Percentiles rank a stretch among this genome's conserved stretches.
phyloP scores from a whole-genome alignment of 2,329 filamentous ascomycete genomes.

The Pezicula radicicola region DNA sequence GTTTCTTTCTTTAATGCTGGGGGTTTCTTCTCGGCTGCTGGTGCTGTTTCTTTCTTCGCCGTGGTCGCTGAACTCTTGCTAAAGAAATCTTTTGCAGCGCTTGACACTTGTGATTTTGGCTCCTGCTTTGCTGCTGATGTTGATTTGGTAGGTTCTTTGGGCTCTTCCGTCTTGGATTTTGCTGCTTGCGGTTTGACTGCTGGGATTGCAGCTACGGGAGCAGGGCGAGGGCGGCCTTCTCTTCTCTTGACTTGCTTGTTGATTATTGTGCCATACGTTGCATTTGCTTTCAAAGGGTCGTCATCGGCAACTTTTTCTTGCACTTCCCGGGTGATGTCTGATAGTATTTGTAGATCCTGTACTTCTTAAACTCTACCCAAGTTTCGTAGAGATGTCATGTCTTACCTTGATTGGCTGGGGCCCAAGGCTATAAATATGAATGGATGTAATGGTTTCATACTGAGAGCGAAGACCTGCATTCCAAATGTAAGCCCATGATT shows the following conservation, averaged over 20 bases:
- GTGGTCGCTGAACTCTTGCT: constrained; percentile 30
- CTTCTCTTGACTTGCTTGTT: constrained; percentile 64
- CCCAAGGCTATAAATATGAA: constrained; percentile 86
- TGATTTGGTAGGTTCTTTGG: constrained; percentile 10
- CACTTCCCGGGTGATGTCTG: constrained; percentile 65
- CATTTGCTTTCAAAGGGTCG: constrained; percentile 55
- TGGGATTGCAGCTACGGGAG: constrained; percentile 29
- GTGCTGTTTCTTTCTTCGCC: constrained; percentile 13
- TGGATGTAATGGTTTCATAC: constrained; percentile 71
- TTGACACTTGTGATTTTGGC: constrained; percentile 19
- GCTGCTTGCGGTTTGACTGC: constrained; percentile 31
- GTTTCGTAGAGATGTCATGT: background rate
- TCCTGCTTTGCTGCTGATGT: constrained; percentile 3
- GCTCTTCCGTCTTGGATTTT: constrained; percentile 10
- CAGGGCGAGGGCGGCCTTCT: constrained; percentile 23
- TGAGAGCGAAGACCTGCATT: constrained; percentile 58
- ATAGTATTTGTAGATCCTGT: constrained; percentile 64
- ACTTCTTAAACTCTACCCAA: background rate
- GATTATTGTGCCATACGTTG: constrained; percentile 69
- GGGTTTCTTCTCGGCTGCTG: constrained; percentile 22
- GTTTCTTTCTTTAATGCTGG: constrained; percentile 52
- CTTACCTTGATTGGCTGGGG: constrained; percentile 63
- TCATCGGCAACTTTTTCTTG: constrained; percentile 51
- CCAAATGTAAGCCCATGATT: background rate
- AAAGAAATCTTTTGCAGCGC: constrained; percentile 32